Base-by-base conservation (phyloP, 805 yeast species). In the Candida insectorum region DNA sequence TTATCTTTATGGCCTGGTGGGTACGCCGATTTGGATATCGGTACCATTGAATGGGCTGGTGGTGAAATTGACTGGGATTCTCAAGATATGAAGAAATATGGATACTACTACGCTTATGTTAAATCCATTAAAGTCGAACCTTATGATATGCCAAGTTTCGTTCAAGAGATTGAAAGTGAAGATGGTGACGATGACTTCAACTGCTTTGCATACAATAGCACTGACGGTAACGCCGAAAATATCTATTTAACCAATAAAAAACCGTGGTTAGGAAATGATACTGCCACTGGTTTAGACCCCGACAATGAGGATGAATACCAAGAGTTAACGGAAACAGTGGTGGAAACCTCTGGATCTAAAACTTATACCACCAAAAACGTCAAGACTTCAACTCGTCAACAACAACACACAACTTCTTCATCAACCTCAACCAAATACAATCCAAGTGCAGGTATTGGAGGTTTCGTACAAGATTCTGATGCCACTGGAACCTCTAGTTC, bases 31-130 rank as follows among this genome's bases (percentile, higher is more conserved):
- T 72, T 70, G 49, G 75, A 73, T 15, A 43, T 49, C 17, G 89
- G 89, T 67, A 81, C 88, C 10, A 68, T 75, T 41, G 82, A 70
- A 37, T 88, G 89, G 89, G 85, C 95, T 23, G 96, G 96, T 62
- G 97, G 97, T 62, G 66, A 43, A 18, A 77, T 89, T 41, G 69
- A 85, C 64, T 89, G 97, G 97, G 60, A 81, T 56, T 73, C 89
- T 10, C 54, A 68, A 3, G 96, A 87, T 58, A 74, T 88, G 38
- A 49, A 67, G 40, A 65, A 82, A 37, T 75, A 80, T 32, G 96
- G 97, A n/a, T 89, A 88, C 65, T 81, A 75, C 64, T 86, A 78
- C 54, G 79, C 84, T 17, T 69, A 73, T 38, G 49, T 89, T 29
- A 67, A 79, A 48, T 69, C 73, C 28, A 67, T 86, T 23, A 65